These are phyloP conservation scores for Euryodendron excelsum DNA, from an alignment of 148 eudicot genomes.

Conservation along the genomic window DNA sequence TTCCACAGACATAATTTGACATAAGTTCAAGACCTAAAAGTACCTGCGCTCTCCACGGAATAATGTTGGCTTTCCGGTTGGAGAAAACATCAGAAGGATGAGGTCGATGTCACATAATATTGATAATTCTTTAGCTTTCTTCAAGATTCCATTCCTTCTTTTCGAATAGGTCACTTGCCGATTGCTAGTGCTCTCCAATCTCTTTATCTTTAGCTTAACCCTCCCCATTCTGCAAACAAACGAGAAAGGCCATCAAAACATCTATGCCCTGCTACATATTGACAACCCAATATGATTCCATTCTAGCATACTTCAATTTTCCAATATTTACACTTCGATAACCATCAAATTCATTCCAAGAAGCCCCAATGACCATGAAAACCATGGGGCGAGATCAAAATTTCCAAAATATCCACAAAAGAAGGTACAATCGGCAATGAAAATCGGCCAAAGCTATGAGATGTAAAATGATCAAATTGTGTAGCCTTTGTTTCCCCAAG, in stretches of 20 bases:
- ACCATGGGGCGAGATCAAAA: neutral
- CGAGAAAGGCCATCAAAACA: slow-evolving; percentile 14
- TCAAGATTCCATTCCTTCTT: slow-evolving; percentile 63
- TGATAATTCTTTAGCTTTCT: slow-evolving; percentile 71
- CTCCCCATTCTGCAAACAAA: slow-evolving; percentile 63
- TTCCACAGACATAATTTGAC: neutral
- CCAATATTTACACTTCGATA: neutral
- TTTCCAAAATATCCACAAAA: neutral
- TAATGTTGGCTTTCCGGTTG: slow-evolving; percentile 69
- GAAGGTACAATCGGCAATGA: neutral
- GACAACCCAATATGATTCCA: neutral
- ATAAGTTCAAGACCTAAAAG: neutral
- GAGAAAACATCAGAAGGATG: slow-evolving; percentile 70
- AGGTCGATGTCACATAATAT: slow-evolving; percentile 75
- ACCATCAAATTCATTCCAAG: slow-evolving; percentile 7
- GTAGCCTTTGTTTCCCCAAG: neutral
- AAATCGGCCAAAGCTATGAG: neutral
- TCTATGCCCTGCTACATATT: neutral
- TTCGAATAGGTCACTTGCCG: slow-evolving; percentile 77
- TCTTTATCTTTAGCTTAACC: slow-evolving; percentile 77
- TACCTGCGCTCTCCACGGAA: slow-evolving; percentile 79
- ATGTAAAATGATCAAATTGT: neutral
- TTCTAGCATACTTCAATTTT: neutral
- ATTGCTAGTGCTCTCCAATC: slow-evolving; percentile 62
- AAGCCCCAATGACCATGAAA: slow-evolving; percentile 5